Evolutionary conservation across 2,329 filamentous ascomycete genomes (phyloP).

Genomic region (Tetracladium maxilliforme): DNA sequence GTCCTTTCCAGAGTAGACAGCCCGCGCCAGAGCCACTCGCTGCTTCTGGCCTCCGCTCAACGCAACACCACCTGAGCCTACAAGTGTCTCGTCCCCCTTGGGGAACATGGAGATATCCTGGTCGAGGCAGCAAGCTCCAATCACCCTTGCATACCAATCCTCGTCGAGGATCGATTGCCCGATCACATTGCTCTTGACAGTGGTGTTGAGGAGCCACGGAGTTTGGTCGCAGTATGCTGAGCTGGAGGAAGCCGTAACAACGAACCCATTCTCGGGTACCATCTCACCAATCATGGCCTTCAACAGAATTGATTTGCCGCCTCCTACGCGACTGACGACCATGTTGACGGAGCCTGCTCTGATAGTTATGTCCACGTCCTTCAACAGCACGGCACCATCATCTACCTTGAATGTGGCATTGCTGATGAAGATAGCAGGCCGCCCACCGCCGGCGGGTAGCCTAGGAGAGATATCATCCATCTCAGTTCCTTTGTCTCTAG

Average conservation of each 20-base stretch:
- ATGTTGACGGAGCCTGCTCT: not conserved
- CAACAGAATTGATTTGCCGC: constrained; percentile 7
- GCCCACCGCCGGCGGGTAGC: no score
- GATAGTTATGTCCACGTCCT: not conserved
- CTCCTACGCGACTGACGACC: no score
- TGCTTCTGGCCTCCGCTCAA: constrained; percentile 13
- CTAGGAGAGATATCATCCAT: no score
- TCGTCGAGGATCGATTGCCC: constrained; percentile 3
- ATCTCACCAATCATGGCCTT: constrained; percentile 7
- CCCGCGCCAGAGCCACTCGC: constrained; percentile 9
- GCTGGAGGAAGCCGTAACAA: constrained; percentile 1
- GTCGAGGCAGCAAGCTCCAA: constrained; percentile 5
- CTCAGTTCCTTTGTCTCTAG: no score
- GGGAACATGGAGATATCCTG: constrained; percentile 9
- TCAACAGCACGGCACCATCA: not conserved
- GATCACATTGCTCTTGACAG: constrained; percentile 5
- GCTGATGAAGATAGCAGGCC: no score
- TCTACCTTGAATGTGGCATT: no score
- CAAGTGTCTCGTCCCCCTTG: constrained; percentile 10
- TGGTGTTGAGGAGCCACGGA: constrained; percentile 7
- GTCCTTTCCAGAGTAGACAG: constrained; percentile 8
- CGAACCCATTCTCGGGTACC: constrained; percentile 3
- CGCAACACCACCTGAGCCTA: constrained; percentile 15
- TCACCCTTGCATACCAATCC: constrained; percentile 5
- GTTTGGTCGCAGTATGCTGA: constrained; percentile 9